These are phyloP conservation scores for Arthrinium phaeospermum DNA, from an alignment of 2,329 filamentous ascomycete genomes.

Conservation along the genomic window DNA sequence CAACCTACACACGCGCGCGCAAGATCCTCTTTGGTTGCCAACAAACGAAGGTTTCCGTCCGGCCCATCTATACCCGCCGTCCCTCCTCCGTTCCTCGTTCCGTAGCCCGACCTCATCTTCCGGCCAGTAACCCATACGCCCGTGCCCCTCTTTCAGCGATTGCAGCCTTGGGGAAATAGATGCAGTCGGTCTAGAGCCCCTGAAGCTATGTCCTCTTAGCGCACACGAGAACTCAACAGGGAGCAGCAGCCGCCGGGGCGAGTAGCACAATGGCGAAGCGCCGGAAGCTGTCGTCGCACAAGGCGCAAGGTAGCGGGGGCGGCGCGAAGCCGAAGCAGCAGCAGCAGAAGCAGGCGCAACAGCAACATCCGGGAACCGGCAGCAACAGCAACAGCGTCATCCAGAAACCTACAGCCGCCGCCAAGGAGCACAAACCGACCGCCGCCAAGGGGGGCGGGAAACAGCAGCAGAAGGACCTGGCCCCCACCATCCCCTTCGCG, in stretches of 20 bases:
- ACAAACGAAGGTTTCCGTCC: neutral
- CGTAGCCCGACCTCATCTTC: neutral
- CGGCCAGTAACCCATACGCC: neutral
- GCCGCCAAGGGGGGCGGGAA: neutral
- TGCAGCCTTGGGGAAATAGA: neutral
- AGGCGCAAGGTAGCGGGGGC: constrained; percentile 24
- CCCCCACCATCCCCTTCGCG: constrained; percentile 70
- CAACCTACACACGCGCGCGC: neutral
- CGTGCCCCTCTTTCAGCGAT: neutral
- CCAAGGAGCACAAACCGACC: constrained; percentile 23
- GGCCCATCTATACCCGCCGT: neutral
- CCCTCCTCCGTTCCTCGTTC: neutral
- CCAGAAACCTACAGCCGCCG: constrained; percentile 28
- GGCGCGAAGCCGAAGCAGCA: constrained; percentile 9
- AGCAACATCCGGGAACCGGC: constrained; percentile 20
- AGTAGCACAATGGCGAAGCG: constrained; percentile 44
- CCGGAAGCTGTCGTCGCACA: constrained; percentile 36
- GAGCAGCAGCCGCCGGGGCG: constrained; percentile 6
- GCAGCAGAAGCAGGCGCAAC: neutral
- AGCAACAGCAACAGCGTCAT: constrained; percentile 25
- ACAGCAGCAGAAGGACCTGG: constrained; percentile 35
- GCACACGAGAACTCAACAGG: neutral
- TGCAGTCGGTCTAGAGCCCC: neutral
- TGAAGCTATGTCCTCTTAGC: constrained; percentile 10
- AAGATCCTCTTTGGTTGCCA: neutral